Conservation (phyloP, 176 grass and related monocot genomes). For the Coix lacrymajobi region DNA sequence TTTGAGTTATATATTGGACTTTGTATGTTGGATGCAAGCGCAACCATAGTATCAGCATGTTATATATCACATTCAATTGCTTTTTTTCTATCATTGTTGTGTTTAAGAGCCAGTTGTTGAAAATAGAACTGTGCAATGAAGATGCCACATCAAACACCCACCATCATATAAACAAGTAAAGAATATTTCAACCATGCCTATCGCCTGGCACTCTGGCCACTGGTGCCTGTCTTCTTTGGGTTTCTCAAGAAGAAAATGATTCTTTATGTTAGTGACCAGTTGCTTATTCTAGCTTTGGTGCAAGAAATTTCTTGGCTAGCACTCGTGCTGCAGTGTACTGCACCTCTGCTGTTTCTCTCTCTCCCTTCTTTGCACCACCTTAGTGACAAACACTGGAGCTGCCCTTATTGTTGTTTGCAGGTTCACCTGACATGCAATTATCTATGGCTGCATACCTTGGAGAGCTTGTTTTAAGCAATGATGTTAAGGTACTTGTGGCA, state of each 20-base stretch:
- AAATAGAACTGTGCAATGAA: background rate
- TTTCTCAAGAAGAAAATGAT: background rate
- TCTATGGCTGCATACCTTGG: conserved; percentile 86
- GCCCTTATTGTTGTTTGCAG: conserved; percentile 41
- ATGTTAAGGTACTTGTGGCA: conserved; percentile 84
- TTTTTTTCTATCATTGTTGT: background rate
- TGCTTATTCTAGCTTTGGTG: background rate
- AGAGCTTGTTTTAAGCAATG: conserved; percentile 96
- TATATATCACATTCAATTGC: background rate
- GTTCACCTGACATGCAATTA: conserved; percentile 66
- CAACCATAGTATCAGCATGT: background rate
- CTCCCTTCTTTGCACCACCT: background rate
- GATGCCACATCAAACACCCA: background rate
- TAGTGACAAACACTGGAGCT: background rate
- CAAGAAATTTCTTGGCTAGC: background rate
- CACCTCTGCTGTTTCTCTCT: background rate
- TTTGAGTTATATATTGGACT: background rate
- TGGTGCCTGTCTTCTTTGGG: background rate
- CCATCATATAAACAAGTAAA: background rate
- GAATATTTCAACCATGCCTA: background rate
- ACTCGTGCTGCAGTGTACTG: background rate
- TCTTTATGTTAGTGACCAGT: background rate
- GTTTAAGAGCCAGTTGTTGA: background rate
- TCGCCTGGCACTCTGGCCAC: background rate
- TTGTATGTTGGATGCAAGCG: background rate